Base-by-base conservation (phyloP, 805 yeast genomes). In the Candida wancherniae region DNA sequence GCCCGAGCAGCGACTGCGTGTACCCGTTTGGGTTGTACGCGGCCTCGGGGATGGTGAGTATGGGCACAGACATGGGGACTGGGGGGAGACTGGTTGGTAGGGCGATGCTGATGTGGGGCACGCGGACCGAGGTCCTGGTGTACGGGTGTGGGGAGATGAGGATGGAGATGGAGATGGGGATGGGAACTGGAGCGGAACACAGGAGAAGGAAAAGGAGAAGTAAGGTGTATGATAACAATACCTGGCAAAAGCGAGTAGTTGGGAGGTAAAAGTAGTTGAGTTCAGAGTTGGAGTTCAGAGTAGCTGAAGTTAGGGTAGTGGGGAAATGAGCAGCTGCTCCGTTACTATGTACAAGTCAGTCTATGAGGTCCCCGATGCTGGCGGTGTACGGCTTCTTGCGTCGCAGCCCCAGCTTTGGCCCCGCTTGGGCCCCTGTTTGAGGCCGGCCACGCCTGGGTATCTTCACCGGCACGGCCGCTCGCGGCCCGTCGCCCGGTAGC, bases 31-130 rank as follows among this genome's bases (percentile, higher is more conserved):
- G 51, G 31, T 65, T 63, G 39, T 53, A 65, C 1, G 70, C 61
- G 2, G 61, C 28, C 34, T 65, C 71, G 3, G 71, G 69, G 2
- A 65, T 61, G 3, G 69, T 60, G 17, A 64, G 46, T 15, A 53
- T 39, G 1, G 67, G 67, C 8, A 63, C 54, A 24, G 49, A 40
- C 46, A 41, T 37, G 5, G 15, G n/a, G n/a, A n/a, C n/a, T n/a
- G 25, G 11, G 23, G 13, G 8, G 14, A n/a, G 11, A 17, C 12
- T 6, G 8, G 25, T 21, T 10, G n/a, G 16, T 3, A 9, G n/a
- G 13, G 16, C 5, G 17, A 11, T n/a, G 14, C 15, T 18, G 27
- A 27, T 22, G 30, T 12, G 14, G 13, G n/a, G 29, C 14, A 22
- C 30, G 22, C 33, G 20, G 19, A 26, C 33, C 36, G 33, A 28